Conservation (phyloP, 2,329 filamentous ascomycete genomes). For the Aschersonia sp. region DNA sequence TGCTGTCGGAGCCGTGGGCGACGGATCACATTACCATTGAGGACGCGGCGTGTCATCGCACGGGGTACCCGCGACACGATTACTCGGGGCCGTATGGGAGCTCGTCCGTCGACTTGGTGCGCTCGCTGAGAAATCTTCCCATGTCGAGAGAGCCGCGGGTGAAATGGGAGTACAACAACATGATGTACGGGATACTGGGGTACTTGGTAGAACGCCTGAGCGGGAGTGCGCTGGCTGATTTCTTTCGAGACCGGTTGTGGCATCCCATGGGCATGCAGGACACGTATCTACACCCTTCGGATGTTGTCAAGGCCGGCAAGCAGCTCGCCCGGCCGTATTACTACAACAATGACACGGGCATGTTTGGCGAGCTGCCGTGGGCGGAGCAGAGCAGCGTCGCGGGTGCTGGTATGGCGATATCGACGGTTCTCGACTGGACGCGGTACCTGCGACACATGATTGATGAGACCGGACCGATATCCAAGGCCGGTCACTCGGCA, state of each 20-base stretch:
- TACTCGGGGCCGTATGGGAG: conserved; percentile 6
- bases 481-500: conserved; percentile 9
- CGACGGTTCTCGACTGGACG: conserved; percentile 22
- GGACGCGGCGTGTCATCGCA: conserved; percentile 34
- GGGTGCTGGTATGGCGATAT: conserved; percentile 25
- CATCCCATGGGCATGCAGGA: conserved; percentile 26
- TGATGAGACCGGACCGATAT: conserved; percentile 12
- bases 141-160: conserved; percentile 26
- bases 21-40: conserved; percentile 33
- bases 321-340: conserved; percentile 23
- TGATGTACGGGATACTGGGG: conserved; percentile 28
- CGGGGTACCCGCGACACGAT: conserved; percentile 29
- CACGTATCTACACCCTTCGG: conserved; percentile 15
- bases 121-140: conserved; percentile 26
- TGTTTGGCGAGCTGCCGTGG: conserved; percentile 11
- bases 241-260: conserved; percentile 24
- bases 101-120: conserved; percentile 8
- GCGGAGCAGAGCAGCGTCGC: not conserved
- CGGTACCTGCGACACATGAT: conserved; percentile 19
- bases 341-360: conserved; percentile 16
- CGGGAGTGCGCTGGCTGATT: conserved; percentile 18
- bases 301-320: conserved; percentile 6
- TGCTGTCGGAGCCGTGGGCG: conserved; percentile 24
- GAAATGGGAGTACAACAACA: conserved; percentile 30
- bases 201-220: conserved; percentile 25